Evolutionary conservation across 2,329 filamentous ascomycete genomes (phyloP).

Genomic region (Cadophora malorum): DNA sequence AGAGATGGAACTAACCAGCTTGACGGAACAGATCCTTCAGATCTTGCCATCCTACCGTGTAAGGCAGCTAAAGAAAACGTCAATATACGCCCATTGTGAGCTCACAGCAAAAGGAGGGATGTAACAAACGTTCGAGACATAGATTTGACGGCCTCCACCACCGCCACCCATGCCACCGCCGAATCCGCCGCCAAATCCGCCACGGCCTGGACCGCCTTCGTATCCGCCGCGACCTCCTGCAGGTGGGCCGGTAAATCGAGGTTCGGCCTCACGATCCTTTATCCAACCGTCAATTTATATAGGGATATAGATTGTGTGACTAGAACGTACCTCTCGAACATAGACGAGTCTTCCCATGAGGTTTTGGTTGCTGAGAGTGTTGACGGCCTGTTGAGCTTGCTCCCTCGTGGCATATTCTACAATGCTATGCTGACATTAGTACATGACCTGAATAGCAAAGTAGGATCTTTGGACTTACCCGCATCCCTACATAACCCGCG

Average conservation of each 20-base stretch:
- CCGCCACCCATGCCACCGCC: constrained; percentile 57
- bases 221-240: constrained; percentile 68
- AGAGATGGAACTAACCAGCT: constrained; percentile 73
- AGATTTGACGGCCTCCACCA: constrained; percentile 84
- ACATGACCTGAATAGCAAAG: not conserved
- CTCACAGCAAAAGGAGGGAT: constrained; percentile 41
- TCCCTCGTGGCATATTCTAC: constrained; percentile 99
- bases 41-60: constrained; percentile 98
- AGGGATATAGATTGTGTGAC: not conserved
- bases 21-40: constrained; percentile 98
- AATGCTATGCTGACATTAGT: constrained; percentile 68
- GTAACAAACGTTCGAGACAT: constrained; percentile 94
- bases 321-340: constrained; percentile 82
- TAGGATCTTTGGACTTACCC: constrained; percentile 71
- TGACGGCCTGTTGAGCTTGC: constrained; percentile 96
- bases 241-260: constrained; percentile 85
- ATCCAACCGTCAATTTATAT: constrained; percentile 12
- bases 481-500: constrained; percentile 97
- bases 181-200: constrained; percentile 53
- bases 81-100: constrained; percentile 47
- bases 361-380: constrained; percentile 98
- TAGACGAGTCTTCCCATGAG: constrained; percentile 98
- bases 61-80: constrained; percentile 76
- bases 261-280: constrained; percentile 96
- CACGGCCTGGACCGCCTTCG: constrained; percentile 52